Evolutionary conservation across 2,329 filamentous ascomycete species (phyloP), one percentile per base, ranked within the genome.

Genomic region (Cercospora citrullina): DNA sequence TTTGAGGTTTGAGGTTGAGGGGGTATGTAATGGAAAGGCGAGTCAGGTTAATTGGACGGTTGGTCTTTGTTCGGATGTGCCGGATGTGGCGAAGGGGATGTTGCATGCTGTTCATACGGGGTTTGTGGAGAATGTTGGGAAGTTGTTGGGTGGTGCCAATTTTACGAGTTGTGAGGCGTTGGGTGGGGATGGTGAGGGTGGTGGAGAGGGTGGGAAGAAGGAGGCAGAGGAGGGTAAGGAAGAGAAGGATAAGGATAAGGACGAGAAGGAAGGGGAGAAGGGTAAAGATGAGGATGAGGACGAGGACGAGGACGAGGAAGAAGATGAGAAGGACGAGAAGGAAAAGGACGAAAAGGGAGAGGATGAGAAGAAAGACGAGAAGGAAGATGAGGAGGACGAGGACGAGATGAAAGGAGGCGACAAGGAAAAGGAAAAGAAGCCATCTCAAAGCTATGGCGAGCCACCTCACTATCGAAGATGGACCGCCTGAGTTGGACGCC

Each of bases 61-160:
- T 42, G 48, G 67, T n/a, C 73, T 68, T 60, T 74, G 72, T 65
- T 65, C 72, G 7, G 72, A 72, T 70, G 71, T 39, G 65, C 18
- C 60, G 12, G 68, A 57, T 45, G 9, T 42, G 48, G 18, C 68
- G 48, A 12, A 55, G 23, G 6, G 42, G n/a, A 48, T 68, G 23
- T 42, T 72, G 48, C 65, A 70, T 57, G 60, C 45, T 67, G 23
- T 74, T 28, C 71, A 74, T 67, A 26, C 65, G 55, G 63, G 36
- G 6, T 64, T 64, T 65, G 67, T 68, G n/a, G 58, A 58, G 16
- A 72, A 65, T 8, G 72, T 72, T 5, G 69, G 71, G 2, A 66
- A 67, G 45, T 65, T 72, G 10, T 39, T 74, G 16, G 72, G 72
- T 12, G 72, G 70, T 4, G 28, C 64, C 51, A 69, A 69, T n/a